Evolutionary conservation across 1,139 yeast genomes (phyloP).

Genomic region (Yamadazyma triangularis): DNA sequence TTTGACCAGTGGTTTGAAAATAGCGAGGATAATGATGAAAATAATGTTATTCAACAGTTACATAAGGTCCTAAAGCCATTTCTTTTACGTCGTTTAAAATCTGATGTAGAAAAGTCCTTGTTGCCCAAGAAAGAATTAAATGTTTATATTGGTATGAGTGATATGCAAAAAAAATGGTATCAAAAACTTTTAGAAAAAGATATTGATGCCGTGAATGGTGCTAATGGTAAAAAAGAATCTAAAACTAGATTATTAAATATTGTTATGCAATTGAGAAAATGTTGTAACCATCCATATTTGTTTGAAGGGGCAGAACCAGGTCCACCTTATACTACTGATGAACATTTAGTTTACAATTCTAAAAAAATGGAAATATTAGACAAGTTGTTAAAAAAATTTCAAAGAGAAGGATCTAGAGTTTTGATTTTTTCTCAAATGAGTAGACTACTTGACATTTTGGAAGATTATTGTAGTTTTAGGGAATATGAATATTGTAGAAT

Average conservation of each 20-base stretch:
- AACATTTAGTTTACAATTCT: conserved; percentile 68
- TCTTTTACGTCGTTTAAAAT: conserved; percentile 66
- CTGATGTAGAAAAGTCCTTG: conserved; percentile 75
- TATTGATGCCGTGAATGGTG: conserved; percentile 80
- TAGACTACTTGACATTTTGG: conserved; percentile 71
- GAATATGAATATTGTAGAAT: conserved; percentile 69
- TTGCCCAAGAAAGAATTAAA: conserved; percentile 73
- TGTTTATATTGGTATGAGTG: conserved; percentile 68
- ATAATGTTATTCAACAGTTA: conserved; percentile 72
- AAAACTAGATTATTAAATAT: conserved; percentile 72
- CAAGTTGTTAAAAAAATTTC: conserved; percentile 56
- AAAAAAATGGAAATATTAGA: conserved; percentile 72
- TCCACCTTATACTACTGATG: conserved; percentile 81
- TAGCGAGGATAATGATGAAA: conserved; percentile 29
- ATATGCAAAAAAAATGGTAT: conserved; percentile 76
- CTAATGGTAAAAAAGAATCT: conserved; percentile 68
- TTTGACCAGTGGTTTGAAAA: conserved; percentile 69
- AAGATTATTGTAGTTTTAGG: conserved; percentile 71
- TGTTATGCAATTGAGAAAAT: conserved; percentile 79
- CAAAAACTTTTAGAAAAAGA: conserved; percentile 72
- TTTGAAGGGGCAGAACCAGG: conserved; percentile 90
- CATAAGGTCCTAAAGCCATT: conserved; percentile 85
- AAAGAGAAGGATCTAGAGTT: conserved; percentile 68
- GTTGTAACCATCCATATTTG: conserved; percentile 79
- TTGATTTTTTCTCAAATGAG: conserved; percentile 81